Conservation (phyloP, 208 protist species). For the Angomonas deanei region DNA sequence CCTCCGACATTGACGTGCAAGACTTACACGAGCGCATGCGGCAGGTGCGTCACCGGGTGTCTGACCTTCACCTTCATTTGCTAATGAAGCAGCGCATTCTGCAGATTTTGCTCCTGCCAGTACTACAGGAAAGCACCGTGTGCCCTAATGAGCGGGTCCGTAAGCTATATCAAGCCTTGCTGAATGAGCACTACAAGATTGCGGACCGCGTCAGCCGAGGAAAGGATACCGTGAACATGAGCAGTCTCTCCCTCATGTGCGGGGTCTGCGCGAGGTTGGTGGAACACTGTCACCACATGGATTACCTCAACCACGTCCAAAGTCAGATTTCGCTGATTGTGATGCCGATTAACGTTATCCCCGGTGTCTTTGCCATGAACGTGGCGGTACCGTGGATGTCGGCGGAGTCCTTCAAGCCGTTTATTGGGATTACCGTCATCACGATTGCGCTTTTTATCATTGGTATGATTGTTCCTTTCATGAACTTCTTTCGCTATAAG, state of each 20-base stretch:
- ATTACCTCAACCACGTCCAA: conserved; percentile 78
- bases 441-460: conserved; percentile 35
- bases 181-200: conserved; percentile 51
- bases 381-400: conserved; percentile 54
- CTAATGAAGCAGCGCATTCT: conserved; percentile 72
- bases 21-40: conserved; percentile 65
- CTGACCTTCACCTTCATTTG: conserved; percentile 45
- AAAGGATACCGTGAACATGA: conserved; percentile 64
- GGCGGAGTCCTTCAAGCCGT: conserved; percentile 27
- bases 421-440: conserved; percentile 40
- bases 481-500: conserved; percentile 49
- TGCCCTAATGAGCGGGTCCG: conserved; percentile 7
- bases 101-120: conserved; percentile 62
- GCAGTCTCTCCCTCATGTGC: conserved; percentile 77
- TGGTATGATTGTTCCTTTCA: conserved; percentile 30
- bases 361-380: conserved; percentile 69
- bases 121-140: conserved; percentile 32
- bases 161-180: conserved; percentile 1
- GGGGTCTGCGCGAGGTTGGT: conserved; percentile 72
- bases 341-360: conserved; percentile 73
- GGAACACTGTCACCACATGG: conserved; percentile 79
- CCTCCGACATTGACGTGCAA: conserved; percentile 57
- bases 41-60: conserved; percentile 40
- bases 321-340: conserved; percentile 65
- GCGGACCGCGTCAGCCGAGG: conserved; percentile 46